Conservation (phyloP, 148 eudicot genomes). For the Diospyros kaki region DNA sequence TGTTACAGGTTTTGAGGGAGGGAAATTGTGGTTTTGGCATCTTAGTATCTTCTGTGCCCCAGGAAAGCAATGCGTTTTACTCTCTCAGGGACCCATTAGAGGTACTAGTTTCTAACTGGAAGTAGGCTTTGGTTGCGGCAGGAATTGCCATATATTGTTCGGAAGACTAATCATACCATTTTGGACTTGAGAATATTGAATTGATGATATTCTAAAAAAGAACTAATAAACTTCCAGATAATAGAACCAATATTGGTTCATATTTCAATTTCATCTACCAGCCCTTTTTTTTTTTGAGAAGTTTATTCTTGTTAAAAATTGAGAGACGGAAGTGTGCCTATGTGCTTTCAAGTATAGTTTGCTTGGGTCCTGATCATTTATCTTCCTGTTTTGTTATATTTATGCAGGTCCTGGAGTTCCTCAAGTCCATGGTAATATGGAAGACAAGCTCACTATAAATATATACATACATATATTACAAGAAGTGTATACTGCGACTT, state of each 20-base stretch:
- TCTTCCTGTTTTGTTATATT: neutral
- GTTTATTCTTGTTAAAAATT: too few species aligned
- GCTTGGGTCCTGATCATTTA: neutral
- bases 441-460: conserved; percentile 29
- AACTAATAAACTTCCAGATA: conserved; percentile 3
- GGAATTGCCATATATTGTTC: neutral
- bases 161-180: neutral
- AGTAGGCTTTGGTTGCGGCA: neutral
- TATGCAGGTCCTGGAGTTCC: conserved; percentile 81
- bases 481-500: neutral
- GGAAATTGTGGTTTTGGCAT: conserved; percentile 76
- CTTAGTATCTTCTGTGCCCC: conserved; percentile 71
- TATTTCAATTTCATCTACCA: too few species aligned
- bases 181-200: neutral
- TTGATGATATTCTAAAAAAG: neutral
- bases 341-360: too few species aligned
- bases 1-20: conserved; percentile 66
- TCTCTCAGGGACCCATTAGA: conserved; percentile 87
- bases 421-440: conserved; percentile 59
- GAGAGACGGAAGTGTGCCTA: too few species aligned
- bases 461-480: neutral
- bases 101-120: conserved; percentile 33
- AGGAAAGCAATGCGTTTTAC: conserved; percentile 84
- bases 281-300: too few species aligned
- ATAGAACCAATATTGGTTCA: too few species aligned